Percentiles rank a stretch among this genome's conserved stretches.
Conservation (phyloP, 331 rosid species). For the Quercus lobata region DNA sequence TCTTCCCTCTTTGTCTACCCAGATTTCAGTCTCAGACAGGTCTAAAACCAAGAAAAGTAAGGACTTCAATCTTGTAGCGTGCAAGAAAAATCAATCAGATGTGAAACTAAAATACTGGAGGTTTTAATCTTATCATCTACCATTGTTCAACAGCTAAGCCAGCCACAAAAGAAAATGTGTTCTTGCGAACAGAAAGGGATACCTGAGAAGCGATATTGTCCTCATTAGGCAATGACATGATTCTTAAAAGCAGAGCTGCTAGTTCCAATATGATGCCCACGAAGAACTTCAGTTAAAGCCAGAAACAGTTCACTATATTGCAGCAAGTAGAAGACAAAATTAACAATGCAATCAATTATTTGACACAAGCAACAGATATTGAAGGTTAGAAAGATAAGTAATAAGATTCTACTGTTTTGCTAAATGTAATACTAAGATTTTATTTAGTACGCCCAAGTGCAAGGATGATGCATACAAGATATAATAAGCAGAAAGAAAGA, state of each 20-base stretch:
- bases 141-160: slow-evolving; percentile 6
- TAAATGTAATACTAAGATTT: background rate
- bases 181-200: slow-evolving; percentile 15
- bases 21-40: background rate
- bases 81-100: background rate
- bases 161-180: background rate
- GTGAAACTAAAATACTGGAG: background rate
- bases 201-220: slow-evolving; percentile 68
- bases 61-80: background rate
- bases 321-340: slow-evolving; percentile 1
- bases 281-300: slow-evolving; percentile 17
- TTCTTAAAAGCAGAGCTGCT: slow-evolving; percentile 22
- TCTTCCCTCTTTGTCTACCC: background rate
- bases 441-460: background rate
- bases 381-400: background rate
- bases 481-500: background rate
- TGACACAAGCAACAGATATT: background rate
- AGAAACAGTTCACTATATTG: background rate
- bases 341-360: background rate
- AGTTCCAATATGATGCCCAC: slow-evolving; percentile 15
- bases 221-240: slow-evolving; percentile 62
- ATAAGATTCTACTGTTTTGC: background rate
- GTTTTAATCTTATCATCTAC: background rate
- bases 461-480: background rate
- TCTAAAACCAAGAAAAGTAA: background rate